These are phyloP conservation scores for Warburgia ugandensis DNA, from an alignment of 164 flowering plant species.

Conservation along the genomic window DNA sequence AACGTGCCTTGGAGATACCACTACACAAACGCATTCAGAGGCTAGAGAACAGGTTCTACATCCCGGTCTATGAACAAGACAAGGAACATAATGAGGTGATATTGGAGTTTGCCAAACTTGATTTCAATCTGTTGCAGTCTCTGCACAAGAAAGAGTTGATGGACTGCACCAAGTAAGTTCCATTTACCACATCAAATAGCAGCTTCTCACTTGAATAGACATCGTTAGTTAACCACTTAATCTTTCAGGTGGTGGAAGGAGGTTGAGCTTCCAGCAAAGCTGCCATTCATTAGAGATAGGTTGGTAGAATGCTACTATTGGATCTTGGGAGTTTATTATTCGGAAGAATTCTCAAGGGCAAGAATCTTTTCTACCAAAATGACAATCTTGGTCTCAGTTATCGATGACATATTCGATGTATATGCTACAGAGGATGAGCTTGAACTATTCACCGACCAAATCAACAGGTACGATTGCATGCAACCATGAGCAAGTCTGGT, in stretches of 20 bases:
- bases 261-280: constrained; percentile 17
- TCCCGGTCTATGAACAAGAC: constrained; percentile 10
- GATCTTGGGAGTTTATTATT: constrained; percentile 21
- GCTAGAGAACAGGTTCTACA: constrained; percentile 11
- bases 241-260: constrained; percentile 37
- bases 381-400: constrained; percentile 3
- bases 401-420: constrained; percentile 25
- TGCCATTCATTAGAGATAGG: constrained; percentile 33
- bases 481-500: not conserved
- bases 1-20: constrained; percentile 11
- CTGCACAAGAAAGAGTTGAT: constrained; percentile 19
- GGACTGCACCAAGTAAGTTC: constrained; percentile 11
- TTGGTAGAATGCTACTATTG: constrained; percentile 37
- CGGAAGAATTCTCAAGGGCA: constrained; percentile 9
- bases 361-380: constrained; percentile 15
- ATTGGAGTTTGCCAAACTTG: constrained; percentile 8
- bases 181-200: not conserved
- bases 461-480: constrained; percentile 13
- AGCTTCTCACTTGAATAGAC: too few relatives aligned
- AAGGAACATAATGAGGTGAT: constrained; percentile 3
- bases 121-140: constrained; percentile 14
- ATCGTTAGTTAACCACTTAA: too few relatives aligned
- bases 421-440: constrained; percentile 22
- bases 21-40: constrained; percentile 11
- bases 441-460: constrained; percentile 16